These are phyloP conservation scores for Suhomyces chickasaworum DNA, from an alignment of 1,139 yeast genomes.

Conservation along the genomic window DNA sequence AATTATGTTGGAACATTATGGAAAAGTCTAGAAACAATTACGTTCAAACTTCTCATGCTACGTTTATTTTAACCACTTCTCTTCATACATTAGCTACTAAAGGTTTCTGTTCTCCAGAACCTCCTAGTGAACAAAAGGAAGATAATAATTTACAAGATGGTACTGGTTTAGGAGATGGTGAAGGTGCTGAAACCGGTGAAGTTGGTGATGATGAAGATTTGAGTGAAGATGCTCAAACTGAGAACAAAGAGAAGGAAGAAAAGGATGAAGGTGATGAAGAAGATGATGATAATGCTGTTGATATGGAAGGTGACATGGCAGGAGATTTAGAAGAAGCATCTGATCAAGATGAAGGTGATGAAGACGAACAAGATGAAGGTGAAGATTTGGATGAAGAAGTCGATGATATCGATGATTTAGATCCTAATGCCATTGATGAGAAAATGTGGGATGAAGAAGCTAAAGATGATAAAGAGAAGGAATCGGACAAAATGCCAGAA, in stretches of 20 bases:
- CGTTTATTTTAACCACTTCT: conserved; percentile 58
- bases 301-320: conserved; percentile 96
- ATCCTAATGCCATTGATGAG: conserved; percentile 95
- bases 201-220: conserved; percentile 92
- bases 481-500: conserved; percentile 67
- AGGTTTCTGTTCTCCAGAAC: conserved; percentile 94
- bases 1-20: conserved; percentile 44
- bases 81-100: conserved; percentile 67
- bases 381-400: conserved; percentile 84
- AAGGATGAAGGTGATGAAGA: conserved; percentile 61
- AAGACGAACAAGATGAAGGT: conserved; percentile 51
- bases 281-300: conserved; percentile 81
- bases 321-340: conserved; percentile 84
- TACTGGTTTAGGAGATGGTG: conserved; percentile 97
- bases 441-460: conserved; percentile 99
- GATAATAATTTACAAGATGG: conserved; percentile 73
- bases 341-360: conserved; percentile 65
- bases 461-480: conserved; percentile 73
- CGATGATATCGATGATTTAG: conserved; percentile 86
- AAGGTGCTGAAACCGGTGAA: conserved; percentile 83
- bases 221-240: conserved; percentile 83
- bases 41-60: conserved; percentile 56
- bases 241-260: conserved; percentile 73
- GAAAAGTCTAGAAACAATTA: conserved; percentile 50
- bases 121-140: conserved; percentile 67